Conservation (phyloP, 345 rosid genomes). For the Gossypioides kirkii region DNA sequence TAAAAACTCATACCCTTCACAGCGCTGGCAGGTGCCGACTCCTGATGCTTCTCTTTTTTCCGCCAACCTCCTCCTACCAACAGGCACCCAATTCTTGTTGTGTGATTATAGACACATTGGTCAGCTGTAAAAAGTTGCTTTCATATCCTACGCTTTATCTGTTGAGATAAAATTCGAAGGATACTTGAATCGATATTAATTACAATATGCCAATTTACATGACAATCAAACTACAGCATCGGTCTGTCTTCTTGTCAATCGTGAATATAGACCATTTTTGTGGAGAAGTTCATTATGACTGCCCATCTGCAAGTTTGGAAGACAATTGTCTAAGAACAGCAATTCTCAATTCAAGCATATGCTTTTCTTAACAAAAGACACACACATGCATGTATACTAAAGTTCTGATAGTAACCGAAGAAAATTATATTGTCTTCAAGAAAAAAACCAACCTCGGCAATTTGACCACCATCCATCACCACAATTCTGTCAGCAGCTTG, state of each 20-base stretch:
- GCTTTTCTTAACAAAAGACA: background rate
- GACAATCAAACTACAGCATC: slow-evolving; percentile 66
- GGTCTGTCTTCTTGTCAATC: slow-evolving; percentile 76
- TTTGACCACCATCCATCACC: slow-evolving; percentile 76
- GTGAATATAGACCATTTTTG: slow-evolving; percentile 73
- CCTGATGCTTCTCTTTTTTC: background rate
- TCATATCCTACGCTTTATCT: background rate
- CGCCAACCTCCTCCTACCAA: background rate
- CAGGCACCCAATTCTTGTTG: background rate
- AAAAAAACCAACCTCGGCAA: slow-evolving; percentile 57
- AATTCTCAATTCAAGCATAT: background rate
- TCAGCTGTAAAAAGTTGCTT: slow-evolving; percentile 14
- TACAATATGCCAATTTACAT: background rate
- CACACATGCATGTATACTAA: background rate
- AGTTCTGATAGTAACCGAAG: background rate
- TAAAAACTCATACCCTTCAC: background rate
- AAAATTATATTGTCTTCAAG: background rate
- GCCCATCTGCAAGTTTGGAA: slow-evolving; percentile 51
- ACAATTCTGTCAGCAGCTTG: slow-evolving; percentile 92
- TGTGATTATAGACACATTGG: background rate
- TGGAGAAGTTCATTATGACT: slow-evolving; percentile 71
- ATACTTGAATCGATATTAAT: background rate
- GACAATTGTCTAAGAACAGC: background rate
- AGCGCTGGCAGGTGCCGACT: background rate
- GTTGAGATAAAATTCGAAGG: background rate